These are phyloP conservation scores for Amylocarpus encephaloides DNA, from an alignment of 2,329 filamentous ascomycete genomes.

Conservation along the genomic window DNA sequence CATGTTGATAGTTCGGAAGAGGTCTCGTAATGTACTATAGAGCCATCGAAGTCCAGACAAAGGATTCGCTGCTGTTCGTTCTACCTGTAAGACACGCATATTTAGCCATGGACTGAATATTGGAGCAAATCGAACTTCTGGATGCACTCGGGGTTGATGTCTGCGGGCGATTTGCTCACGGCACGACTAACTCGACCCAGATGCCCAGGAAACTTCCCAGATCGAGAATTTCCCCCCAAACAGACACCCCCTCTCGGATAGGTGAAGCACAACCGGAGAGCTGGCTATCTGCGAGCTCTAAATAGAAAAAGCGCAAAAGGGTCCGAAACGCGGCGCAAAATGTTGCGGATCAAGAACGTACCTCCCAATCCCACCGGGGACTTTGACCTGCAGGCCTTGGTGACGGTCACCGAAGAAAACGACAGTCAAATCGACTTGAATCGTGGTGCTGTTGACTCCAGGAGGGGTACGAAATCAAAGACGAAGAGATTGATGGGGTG, in stretches of 20 bases:
- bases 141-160: too few species aligned
- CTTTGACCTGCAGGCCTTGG: not conserved
- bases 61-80: not conserved
- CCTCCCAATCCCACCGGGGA: not conserved
- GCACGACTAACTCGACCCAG: not conserved
- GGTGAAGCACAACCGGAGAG: not conserved
- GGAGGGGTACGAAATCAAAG: not conserved
- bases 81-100: not conserved
- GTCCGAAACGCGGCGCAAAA: not conserved
- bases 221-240: not conserved
- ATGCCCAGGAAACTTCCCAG: not conserved
- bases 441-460: conserved; percentile 1
- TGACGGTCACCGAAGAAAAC: not conserved
- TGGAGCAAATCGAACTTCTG: not conserved
- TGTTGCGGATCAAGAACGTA: not conserved
- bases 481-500: not conserved
- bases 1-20: conserved; percentile 22
- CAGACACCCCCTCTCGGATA: not conserved
- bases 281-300: not conserved
- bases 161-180: too few species aligned
- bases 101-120: not conserved
- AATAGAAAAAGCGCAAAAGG: not conserved
- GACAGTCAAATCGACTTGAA: not conserved
- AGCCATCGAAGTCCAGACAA: conserved; percentile 24
- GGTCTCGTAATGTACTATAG: conserved; percentile 14